Percentiles rank a stretch among this genome's conserved stretches.
phyloP scores from a whole-genome alignment of 495 filamentous ascomycete species.

The Talaromyces borbonicus region DNA sequence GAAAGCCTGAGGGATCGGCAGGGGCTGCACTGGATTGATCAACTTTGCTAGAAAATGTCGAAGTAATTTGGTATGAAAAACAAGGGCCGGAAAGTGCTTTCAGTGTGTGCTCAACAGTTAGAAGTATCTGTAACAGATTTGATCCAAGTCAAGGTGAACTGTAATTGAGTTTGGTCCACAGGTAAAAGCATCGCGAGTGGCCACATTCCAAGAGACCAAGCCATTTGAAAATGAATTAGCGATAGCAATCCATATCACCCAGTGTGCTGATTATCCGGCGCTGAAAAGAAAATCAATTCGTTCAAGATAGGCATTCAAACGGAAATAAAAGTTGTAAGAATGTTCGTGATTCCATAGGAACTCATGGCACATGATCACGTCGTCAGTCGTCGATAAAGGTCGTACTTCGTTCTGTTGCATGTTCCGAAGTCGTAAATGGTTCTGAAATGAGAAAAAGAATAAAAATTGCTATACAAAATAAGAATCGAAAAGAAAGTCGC shows the following conservation, averaged over 20 bases:
- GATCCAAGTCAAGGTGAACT: too few species aligned
- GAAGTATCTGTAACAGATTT: too few species aligned
- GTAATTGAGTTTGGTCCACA: too few species aligned
- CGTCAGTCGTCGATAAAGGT: constrained; percentile 6
- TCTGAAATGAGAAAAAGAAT: background rate
- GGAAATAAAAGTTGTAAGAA: constrained; percentile 6
- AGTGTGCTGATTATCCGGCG: background rate
- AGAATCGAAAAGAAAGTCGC: background rate
- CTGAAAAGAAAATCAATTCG: too few species aligned
- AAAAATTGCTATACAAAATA: constrained; percentile 5
- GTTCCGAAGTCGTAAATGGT: constrained; percentile 7
- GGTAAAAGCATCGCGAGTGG: too few species aligned
- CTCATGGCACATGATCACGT: constrained; percentile 10
- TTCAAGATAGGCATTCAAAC: background rate
- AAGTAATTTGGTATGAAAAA: too few species aligned
- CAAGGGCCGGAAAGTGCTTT: too few species aligned
- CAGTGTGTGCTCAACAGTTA: too few species aligned
- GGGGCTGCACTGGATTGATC: too few species aligned
- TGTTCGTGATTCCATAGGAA: constrained; percentile 9
- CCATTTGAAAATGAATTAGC: constrained; percentile 1
- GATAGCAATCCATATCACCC: constrained; percentile 2
- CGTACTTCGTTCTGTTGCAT: constrained; percentile 9
- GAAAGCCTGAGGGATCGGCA: too few species aligned
- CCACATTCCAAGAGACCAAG: background rate
- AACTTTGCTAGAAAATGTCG: too few species aligned